These are phyloP conservation scores for Lentinus tigrinus DNA, from an alignment of 768 basidiomycete species.

Conservation along the genomic window DNA sequence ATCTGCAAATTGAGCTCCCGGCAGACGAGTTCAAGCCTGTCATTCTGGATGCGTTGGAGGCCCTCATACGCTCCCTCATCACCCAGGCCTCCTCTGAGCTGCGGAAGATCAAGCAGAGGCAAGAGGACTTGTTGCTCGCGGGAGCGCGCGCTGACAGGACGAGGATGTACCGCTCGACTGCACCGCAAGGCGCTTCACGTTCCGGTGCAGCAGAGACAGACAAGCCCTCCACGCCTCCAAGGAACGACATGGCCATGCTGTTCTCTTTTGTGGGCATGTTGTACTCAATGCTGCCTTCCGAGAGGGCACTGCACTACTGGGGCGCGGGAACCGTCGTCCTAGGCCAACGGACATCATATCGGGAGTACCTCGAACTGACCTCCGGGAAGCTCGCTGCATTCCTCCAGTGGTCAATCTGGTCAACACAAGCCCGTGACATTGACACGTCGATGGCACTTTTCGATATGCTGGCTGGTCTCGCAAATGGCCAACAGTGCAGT, in stretches of 20 bases:
- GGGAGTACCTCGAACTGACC: constrained; percentile 60
- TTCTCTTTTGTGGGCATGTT: constrained; percentile 83
- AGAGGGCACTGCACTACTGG: constrained; percentile 87
- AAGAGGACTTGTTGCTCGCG: constrained; percentile 80
- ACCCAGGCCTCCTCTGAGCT: constrained; percentile 78
- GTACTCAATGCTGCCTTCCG: constrained; percentile 70
- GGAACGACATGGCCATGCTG: constrained; percentile 83
- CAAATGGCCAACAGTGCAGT: constrained; percentile 82
- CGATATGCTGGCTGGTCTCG: constrained; percentile 84
- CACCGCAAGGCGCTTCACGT: constrained; percentile 16
- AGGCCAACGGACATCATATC: constrained; percentile 44
- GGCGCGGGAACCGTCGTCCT: constrained; percentile 54
- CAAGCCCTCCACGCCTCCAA: constrained; percentile 44
- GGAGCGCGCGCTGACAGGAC: constrained; percentile 64
- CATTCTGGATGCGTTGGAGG: constrained; percentile 66
- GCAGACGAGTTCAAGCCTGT: constrained; percentile 51
- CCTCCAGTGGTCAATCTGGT: constrained; percentile 89
- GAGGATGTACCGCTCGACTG: constrained; percentile 46
- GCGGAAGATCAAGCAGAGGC: constrained; percentile 83
- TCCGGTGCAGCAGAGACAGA: constrained; percentile 22
- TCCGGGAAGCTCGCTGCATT: constrained; percentile 69
- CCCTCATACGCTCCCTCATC: constrained; percentile 67
- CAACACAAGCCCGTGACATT: constrained; percentile 69
- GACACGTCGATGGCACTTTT: constrained; percentile 79
- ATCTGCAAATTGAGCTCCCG: constrained; percentile 38